Base-by-base conservation (phyloP, 73 alveolate genomes). In the Symbiodinium natans region DNA sequence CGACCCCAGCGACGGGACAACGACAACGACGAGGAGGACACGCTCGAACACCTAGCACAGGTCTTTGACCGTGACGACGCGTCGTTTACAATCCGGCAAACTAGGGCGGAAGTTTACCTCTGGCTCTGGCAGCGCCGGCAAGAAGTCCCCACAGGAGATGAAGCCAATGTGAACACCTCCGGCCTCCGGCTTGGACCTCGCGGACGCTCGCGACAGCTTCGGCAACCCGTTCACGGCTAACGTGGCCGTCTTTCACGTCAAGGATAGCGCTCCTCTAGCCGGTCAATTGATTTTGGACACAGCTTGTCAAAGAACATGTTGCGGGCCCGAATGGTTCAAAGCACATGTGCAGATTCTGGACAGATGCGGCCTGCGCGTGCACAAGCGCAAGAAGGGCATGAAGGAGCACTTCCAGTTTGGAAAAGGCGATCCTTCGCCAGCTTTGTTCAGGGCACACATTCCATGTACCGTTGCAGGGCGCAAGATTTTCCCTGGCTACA, bases 251-350 rank as follows among this genome's bases (percentile, higher is more conserved):
- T 42, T 25, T 2, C 38, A 84, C 8, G 63, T 23, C 40, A 1
- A 41, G 33, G 56, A 86, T 7, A 31, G 23, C 17, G 2, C 40
- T 3, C 41, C 19, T 5, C 3, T 33, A 0, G 21, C 40, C 11
- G 83, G 52, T 23, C 39, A 17, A 42, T 31, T 86, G 93, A 86
- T 54, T 29, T 21, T 86, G 25, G 93, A 86, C 83, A 52, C 93
- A 10, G 93, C 93, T 0, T 86, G 93, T 23, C 93, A 86, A 27
- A 33, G 93, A 3, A 42, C 80, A 31, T 84, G 93, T 38, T 43
- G 82, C 52, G 93, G 93, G 0, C n/a, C 31, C 29, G 23, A 29
- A 9, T 84, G 93, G 93, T 33, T 46, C 36, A 11, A 84, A 4
- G 46, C 13, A 31, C 93, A 84, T 25, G 36, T 39, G 0, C 36